Base-by-base conservation (phyloP, 116 monocot genomes). In the Dioscorea cayenensis region DNA sequence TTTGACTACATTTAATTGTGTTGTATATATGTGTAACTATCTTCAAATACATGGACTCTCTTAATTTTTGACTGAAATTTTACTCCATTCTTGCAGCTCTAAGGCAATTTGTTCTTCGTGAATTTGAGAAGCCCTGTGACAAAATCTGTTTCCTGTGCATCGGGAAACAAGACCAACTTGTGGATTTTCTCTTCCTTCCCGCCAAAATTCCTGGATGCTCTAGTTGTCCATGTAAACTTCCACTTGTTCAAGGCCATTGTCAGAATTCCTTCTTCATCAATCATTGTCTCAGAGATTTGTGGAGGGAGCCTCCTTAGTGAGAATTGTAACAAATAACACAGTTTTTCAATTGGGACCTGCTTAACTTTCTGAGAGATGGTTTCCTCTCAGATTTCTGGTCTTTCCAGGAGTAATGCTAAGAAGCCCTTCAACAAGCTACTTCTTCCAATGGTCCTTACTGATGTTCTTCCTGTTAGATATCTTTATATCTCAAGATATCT, bases 211-310 rank as follows among this genome's bases (percentile, higher is more conserved):
- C 84, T 94, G 63, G 91, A 86, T 71, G 51, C 65, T 63, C 79
- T 71, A 43, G 73, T 94, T 82, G 76, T 72, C 48, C 77, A 76
- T 69, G 79, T 91, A 48, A 81, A 94, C 65, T 99, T 94, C 80
- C 91, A 77, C 63, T 77, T 94, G 74, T 84, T 91, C 78, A 94
- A 94, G 88, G 94, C 99, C 72, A 91, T 87, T 82, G 89, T 91
- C 58, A 83, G 91, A 66, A 80, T 48, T 78, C 85, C 90, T 51
- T 75, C 83, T 75, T 83, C 88, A 75, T 82, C 85, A 14, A 66
- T 78, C 64, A 71, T 78, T 81, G 60, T 77, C 35, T 73, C 80
- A 36, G 72, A 36, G 32, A 71, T 76, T 75, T 77, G 82, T 84
- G 82, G 82, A 72, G 85, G 74, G 71, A 76, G 66, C 66, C 79